A percentile compares a stretch with the other conserved stretches of the same genome.
Evolutionary conservation across 352 stramenopile genomes (phyloP).

Genomic region (Halophytophthora batemanensis): DNA sequence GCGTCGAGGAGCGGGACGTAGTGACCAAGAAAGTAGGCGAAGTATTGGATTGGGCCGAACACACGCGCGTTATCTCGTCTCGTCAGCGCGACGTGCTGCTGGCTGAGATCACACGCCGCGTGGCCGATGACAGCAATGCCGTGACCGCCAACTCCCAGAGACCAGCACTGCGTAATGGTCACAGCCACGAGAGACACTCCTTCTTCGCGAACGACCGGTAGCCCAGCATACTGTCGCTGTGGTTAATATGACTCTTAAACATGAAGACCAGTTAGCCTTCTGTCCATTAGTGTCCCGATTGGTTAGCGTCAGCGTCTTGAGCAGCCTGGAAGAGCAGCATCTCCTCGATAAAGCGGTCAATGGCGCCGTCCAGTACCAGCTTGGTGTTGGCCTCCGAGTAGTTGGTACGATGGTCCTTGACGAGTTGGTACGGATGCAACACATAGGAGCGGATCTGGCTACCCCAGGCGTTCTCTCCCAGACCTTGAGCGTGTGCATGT

Average conservation of each 20-base stretch:
- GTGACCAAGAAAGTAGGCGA: slow-evolving; percentile 79
- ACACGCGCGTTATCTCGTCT: slow-evolving; percentile 66
- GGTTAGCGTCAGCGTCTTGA: not conserved
- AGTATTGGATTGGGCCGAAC: slow-evolving; percentile 82
- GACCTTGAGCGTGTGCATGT: slow-evolving; percentile 56
- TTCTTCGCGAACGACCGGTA: slow-evolving; percentile 28
- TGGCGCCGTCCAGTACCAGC: slow-evolving; percentile 90
- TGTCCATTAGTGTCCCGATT: slow-evolving; percentile 8
- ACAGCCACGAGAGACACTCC: slow-evolving; percentile 14
- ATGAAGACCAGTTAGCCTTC: slow-evolving; percentile 6
- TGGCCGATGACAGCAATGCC: slow-evolving; percentile 45
- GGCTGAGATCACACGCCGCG: slow-evolving; percentile 64
- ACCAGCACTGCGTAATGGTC: slow-evolving; percentile 16
- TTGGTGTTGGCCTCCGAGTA: slow-evolving; percentile 85
- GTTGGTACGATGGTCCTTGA: slow-evolving; percentile 95
- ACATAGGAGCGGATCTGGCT: slow-evolving; percentile 97
- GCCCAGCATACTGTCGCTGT: not conserved
- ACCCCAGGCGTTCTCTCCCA: slow-evolving; percentile 78
- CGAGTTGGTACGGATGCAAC: slow-evolving; percentile 97
- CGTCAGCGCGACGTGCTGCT: slow-evolving; percentile 69
- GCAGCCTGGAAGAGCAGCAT: slow-evolving; percentile 50
- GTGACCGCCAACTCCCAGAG: slow-evolving; percentile 16
- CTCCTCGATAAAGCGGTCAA: slow-evolving; percentile 79
- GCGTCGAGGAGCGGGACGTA: slow-evolving; percentile 69
- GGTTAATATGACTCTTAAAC: not conserved